A percentile compares a stretch with the other conserved stretches of the same genome.
Evolutionary conservation across 768 basidiomycete genomes (phyloP).

Genomic region (Tricholoma furcatifolium): DNA sequence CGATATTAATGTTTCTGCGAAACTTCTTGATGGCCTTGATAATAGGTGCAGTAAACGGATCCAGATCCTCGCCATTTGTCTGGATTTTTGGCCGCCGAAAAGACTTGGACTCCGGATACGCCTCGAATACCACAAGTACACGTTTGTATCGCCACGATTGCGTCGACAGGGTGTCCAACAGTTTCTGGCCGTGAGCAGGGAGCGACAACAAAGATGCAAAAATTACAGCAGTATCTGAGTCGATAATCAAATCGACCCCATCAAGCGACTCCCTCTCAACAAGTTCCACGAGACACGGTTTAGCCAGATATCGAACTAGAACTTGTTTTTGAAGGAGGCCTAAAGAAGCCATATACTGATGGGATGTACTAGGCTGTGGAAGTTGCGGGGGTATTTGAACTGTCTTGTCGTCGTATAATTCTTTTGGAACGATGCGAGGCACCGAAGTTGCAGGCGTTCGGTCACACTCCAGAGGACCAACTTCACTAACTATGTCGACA

Average conservation of each 20-base stretch:
- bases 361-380: conserved; percentile 32
- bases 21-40: conserved; percentile 71
- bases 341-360: conserved; percentile 71
- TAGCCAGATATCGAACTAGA: conserved; percentile 51
- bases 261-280: conserved; percentile 62
- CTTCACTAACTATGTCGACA: conserved; percentile 2
- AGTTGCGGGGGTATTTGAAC: conserved; percentile 36
- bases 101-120: conserved; percentile 50
- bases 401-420: conserved; percentile 44
- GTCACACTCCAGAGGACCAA: background rate
- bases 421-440: conserved; percentile 32
- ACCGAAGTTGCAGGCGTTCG: background rate
- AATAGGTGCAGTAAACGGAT: conserved; percentile 64
- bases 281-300: conserved; percentile 49
- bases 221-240: conserved; percentile 52
- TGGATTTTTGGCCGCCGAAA: conserved; percentile 16
- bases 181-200: conserved; percentile 42
- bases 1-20: conserved; percentile 57
- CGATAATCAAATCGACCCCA: conserved; percentile 66
- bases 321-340: conserved; percentile 66
- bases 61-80: conserved; percentile 25
- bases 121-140: conserved; percentile 65
- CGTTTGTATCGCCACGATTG: conserved; percentile 64
- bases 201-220: conserved; percentile 31
- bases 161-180: conserved; percentile 42